Base-by-base conservation (phyloP, 257 asterid genomes). In the Fraxinus anomala region DNA sequence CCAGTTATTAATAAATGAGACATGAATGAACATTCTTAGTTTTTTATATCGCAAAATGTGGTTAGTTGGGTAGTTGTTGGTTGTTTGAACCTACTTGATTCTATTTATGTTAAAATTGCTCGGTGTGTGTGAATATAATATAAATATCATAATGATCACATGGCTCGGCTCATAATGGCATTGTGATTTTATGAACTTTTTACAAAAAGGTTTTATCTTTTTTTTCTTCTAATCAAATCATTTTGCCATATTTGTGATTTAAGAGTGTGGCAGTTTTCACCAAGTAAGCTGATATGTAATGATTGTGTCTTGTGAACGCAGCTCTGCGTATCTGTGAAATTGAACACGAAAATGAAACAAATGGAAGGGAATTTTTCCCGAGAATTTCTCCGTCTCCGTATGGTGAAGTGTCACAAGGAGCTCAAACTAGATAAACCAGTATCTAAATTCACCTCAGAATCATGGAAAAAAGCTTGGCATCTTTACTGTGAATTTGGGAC, bases 401-500 rank as follows among this genome's bases (percentile, higher is more conserved):
- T 89, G 72, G 86, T 85, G 4, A 90, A 91, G 84, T 89, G 96
- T 77, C 97, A 91, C 86, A 77, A 81, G 83, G 94, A 90, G 87
- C 92, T 94, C 80, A 89, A 92, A 82, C 33, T 91, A 72, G 97
- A 94, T 23, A 89, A 80, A 81, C 79, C 89, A 24, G 0, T 87
- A 44, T 72, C 89, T 4, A 70, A 83, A 73, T 88, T 91, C 77
- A 76, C 47, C 40, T 76, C 94, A 74, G 85, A 86, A 13, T 82
- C 89, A 26, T 92, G 97, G 99, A 78, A 49, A 70, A 92, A 88
- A 76, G 88, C 87, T 1, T 90, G 91, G 91, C 96, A 94, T 79
- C 84, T 92, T 59, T 92, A 91, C 86, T 89, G 95, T 67, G 99
- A 92, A 82, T 94, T 94, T 33, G 95, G 95, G 80, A 92, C 99